Base-by-base conservation (phyloP, 805 yeast genomes). In the Wickerhamomyces rabaulensis region DNA sequence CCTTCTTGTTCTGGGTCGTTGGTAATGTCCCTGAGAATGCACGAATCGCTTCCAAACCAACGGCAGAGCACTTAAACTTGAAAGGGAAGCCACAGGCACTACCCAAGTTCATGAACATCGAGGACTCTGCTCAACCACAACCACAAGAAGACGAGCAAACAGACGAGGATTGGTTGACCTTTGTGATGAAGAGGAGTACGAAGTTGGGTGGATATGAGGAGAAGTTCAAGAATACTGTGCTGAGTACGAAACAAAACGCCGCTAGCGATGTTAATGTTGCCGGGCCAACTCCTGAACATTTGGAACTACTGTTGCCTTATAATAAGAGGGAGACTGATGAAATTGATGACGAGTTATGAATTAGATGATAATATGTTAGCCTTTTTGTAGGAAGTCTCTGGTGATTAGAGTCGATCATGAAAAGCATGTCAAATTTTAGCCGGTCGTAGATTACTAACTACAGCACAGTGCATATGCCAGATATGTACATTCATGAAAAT, bases 1-100 rank as follows among this genome's bases (percentile, higher is more conserved):
- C 70, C 26, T 78, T 82, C 52, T 67, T 78, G 48, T 66, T 67
- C n/a, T 84, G 88, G 88, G 71, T 76, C 37, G 69, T 71, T 36
- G 70, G 77, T 17, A 71, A 68, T 2, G 61, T 67, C 12, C 72
- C 76, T 3, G 69, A 67, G 21, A 68, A 76, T 42, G 70, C 76
- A 20, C 61, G 81, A 39, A 41, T 55, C 26, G 64, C 65, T 3
- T 65, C 70, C 9, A 55, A 60, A 21, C 70, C 71, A 15, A 63
- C 63, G 0, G 59, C 61, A 2, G 65, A 58, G 27, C 47, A 60
- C 31, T 31, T 61, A 29, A 54, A 52, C 12, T 33, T 27, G 40
- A 22, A 1, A 40, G 36, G 17, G 51, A 49, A 25, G 29, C 40
- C n/a, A 60, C 60, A 36, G 20, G 26, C 22, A 43, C 56, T 36